phyloP scores from a whole-genome alignment of 805 yeast genomes.

The Hyphopichia homilentoma region DNA sequence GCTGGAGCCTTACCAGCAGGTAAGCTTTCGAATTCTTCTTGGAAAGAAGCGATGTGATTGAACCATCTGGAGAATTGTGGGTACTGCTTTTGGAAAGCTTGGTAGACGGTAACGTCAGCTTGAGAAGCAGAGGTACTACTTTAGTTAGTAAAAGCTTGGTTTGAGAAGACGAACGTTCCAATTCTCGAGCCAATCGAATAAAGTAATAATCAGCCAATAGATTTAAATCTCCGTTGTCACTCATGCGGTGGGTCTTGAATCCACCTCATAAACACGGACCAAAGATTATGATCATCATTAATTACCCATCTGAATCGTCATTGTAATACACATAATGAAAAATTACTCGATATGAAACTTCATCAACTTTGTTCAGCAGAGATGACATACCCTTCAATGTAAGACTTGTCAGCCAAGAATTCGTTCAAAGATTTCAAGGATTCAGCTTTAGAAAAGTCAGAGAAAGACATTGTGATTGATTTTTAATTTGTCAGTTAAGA shows the following conservation, averaged over 20 bases:
- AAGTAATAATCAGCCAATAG: constrained; percentile 16
- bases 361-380: neutral
- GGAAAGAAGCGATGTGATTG: constrained; percentile 94
- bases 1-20: constrained; percentile 76
- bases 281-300: constrained; percentile 71
- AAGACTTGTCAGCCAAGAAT: constrained; percentile 87
- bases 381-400: constrained; percentile 87
- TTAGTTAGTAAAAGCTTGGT: constrained; percentile 25
- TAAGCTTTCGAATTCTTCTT: constrained; percentile 75
- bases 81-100: constrained; percentile 88
- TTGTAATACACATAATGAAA: neutral
- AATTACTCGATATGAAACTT: constrained; percentile 2
- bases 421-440: constrained; percentile 64
- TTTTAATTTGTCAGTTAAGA: no score
- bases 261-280: constrained; percentile 99
- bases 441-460: constrained; percentile 78
- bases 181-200: neutral
- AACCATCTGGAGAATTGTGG: constrained; percentile 98
- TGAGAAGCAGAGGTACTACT: constrained; percentile 82
- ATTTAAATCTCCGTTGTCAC: constrained; percentile 57
- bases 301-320: no score
- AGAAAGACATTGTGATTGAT: constrained; percentile 60
- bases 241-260: constrained; percentile 92
- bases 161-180: neutral
- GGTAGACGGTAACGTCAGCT: constrained; percentile 92